A percentile compares a stretch with the other conserved stretches of the same genome.
Evolutionary conservation across 257 asterid genomes (phyloP).

Genomic region (Prunella vulgaris): DNA sequence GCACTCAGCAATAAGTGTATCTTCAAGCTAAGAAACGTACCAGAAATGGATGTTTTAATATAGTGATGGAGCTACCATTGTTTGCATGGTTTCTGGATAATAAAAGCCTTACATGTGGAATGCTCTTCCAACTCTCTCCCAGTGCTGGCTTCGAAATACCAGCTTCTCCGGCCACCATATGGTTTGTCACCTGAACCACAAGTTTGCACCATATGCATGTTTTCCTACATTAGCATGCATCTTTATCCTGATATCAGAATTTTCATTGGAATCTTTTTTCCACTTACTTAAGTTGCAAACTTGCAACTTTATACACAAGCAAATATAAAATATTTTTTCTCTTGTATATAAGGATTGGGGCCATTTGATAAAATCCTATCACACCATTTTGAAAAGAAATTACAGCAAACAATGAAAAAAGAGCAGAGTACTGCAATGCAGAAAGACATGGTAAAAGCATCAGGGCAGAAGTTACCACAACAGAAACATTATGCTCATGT

Average conservation of each 20-base stretch:
- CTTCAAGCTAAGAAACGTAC: slow-evolving; percentile 30
- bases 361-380: neutral
- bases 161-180: slow-evolving; percentile 80
- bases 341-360: neutral
- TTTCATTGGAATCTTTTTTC: neutral
- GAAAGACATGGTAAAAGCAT: slow-evolving; percentile 8
- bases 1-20: neutral
- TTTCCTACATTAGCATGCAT: neutral
- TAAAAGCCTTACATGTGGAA: slow-evolving; percentile 74
- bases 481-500: slow-evolving; percentile 58
- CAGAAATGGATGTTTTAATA: slow-evolving; percentile 70
- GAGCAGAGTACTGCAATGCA: neutral
- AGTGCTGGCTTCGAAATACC: slow-evolving; percentile 75
- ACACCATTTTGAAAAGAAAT: neutral
- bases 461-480: slow-evolving; percentile 47
- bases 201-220: neutral
- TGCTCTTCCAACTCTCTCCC: slow-evolving; percentile 90
- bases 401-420: neutral
- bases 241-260: neutral
- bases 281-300: too few species aligned
- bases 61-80: slow-evolving; percentile 41
- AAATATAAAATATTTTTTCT: neutral
- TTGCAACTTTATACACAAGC: neutral
- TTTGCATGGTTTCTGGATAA: slow-evolving; percentile 38
- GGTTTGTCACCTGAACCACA: slow-evolving; percentile 68